These are phyloP conservation scores for Starmerella ratchasimensis DNA, from an alignment of 805 yeast species.

Conservation along the genomic window DNA sequence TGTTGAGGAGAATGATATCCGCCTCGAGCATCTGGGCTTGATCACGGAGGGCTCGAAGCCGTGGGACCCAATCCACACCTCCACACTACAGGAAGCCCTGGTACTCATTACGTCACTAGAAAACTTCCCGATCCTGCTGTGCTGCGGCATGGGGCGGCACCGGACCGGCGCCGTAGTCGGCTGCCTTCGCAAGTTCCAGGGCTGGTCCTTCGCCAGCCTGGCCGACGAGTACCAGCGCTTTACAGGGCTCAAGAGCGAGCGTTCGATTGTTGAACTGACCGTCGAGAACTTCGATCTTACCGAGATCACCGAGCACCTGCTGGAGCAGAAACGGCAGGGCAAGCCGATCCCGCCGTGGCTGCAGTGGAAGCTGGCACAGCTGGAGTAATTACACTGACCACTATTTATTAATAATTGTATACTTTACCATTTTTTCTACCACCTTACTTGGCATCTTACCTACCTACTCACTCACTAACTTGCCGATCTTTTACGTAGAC, in stretches of 20 bases:
- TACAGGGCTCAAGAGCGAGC: constrained; percentile 83
- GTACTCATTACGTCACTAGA: constrained; percentile 56
- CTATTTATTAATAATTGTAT: too few species aligned
- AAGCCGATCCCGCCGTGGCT: constrained; percentile 14
- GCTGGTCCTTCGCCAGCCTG: constrained; percentile 95
- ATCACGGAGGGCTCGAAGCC: constrained; percentile 78
- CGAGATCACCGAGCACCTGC: constrained; percentile 23
- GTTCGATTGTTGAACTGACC: constrained; percentile 78
- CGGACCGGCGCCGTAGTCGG: constrained; percentile 96
- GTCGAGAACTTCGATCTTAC: constrained; percentile 57
- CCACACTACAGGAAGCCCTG: constrained; percentile 64
- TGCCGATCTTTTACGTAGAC: too few species aligned
- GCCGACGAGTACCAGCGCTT: constrained; percentile 89
- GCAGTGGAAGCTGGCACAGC: constrained; percentile 3
- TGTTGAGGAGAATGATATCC: constrained; percentile 57
- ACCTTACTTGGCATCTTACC: too few species aligned
- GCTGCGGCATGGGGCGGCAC: constrained; percentile 98
- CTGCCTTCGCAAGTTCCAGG: constrained; percentile 78
- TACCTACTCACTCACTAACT: too few species aligned
- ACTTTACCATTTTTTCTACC: too few species aligned
- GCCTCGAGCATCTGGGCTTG: constrained; percentile 69
- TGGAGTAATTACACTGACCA: too few species aligned
- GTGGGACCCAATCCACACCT: constrained; percentile 89
- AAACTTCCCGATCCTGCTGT: constrained; percentile 76
- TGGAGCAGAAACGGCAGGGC: neutral